phyloP scores from a whole-genome alignment of 805 yeast genomes.

The Maudiozyma saulgeensis region DNA sequence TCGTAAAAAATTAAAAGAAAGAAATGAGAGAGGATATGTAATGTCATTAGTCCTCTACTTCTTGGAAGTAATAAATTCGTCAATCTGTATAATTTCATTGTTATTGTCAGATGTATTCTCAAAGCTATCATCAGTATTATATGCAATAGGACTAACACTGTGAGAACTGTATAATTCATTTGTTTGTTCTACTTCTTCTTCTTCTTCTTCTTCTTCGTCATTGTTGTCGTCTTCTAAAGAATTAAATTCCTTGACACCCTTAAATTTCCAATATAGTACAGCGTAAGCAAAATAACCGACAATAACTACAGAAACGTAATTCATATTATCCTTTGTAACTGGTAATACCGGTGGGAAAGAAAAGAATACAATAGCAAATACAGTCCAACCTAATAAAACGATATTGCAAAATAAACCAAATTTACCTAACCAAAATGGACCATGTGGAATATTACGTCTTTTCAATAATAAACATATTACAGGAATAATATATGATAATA shows the following conservation, averaged over 20 bases:
- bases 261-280: constrained; percentile 43
- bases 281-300: constrained; percentile 38
- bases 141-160: background rate
- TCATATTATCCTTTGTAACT: constrained; percentile 52
- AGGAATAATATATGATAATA: constrained; percentile 53
- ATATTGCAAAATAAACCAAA: constrained; percentile 43
- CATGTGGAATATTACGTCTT: constrained; percentile 38
- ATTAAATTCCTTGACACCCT: constrained; percentile 30
- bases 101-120: background rate
- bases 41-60: background rate
- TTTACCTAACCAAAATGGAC: constrained; percentile 60
- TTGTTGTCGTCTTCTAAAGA: constrained; percentile 19
- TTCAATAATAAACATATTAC: constrained; percentile 39
- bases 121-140: background rate
- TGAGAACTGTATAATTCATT: background rate
- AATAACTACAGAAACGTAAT: constrained; percentile 52
- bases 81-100: background rate
- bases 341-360: constrained; percentile 60
- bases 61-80: background rate
- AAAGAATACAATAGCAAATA: constrained; percentile 51
- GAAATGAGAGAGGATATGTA: too few species aligned
- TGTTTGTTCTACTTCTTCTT: constrained; percentile 7
- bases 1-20: too few species aligned
- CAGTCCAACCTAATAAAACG: constrained; percentile 46
- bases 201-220: constrained; percentile 10